These are phyloP conservation scores for Teratosphaeria zuluensis DNA, from an alignment of 2,329 filamentous ascomycete species.

Conservation along the genomic window DNA sequence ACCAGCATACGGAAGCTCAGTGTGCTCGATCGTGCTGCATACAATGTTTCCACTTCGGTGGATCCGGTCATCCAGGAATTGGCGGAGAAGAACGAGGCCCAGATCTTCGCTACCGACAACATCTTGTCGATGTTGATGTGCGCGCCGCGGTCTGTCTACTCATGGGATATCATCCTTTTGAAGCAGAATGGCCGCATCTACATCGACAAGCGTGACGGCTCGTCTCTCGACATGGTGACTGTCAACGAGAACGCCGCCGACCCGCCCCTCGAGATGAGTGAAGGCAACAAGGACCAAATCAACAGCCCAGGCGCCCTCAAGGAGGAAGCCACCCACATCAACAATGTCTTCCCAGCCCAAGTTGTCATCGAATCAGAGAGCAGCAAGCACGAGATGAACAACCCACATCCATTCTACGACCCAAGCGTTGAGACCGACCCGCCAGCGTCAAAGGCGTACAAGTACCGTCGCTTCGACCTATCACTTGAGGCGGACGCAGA, in stretches of 20 bases:
- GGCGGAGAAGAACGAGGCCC: constrained; percentile 89
- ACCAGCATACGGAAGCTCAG: constrained; percentile 77
- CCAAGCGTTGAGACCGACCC: constrained; percentile 85
- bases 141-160: constrained; percentile 89
- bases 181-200: constrained; percentile 94
- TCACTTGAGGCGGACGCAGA: constrained; percentile 86
- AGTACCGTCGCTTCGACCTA: constrained; percentile 93
- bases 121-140: constrained; percentile 99
- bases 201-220: constrained; percentile 96
- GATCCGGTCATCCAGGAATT: constrained; percentile 96
- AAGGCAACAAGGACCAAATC: constrained; percentile 86
- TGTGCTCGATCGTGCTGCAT: constrained; percentile 84
- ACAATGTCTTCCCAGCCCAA: constrained; percentile 98
- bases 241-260: constrained; percentile 98
- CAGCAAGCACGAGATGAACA: constrained; percentile 70
- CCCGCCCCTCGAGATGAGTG: constrained; percentile 80
- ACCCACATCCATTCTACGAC: constrained; percentile 98
- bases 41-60: constrained; percentile 94
- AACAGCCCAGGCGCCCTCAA: constrained; percentile 91
- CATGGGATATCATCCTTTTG: constrained; percentile 93
- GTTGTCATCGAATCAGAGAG: constrained; percentile 74
- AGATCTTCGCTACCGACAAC: constrained; percentile 93
- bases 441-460: constrained; percentile 92
- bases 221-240: constrained; percentile 90
- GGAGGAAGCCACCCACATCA: constrained; percentile 98